phyloP scores from a whole-genome alignment of 2,329 filamentous ascomycete species.

The Fusarium coffeatum region DNA sequence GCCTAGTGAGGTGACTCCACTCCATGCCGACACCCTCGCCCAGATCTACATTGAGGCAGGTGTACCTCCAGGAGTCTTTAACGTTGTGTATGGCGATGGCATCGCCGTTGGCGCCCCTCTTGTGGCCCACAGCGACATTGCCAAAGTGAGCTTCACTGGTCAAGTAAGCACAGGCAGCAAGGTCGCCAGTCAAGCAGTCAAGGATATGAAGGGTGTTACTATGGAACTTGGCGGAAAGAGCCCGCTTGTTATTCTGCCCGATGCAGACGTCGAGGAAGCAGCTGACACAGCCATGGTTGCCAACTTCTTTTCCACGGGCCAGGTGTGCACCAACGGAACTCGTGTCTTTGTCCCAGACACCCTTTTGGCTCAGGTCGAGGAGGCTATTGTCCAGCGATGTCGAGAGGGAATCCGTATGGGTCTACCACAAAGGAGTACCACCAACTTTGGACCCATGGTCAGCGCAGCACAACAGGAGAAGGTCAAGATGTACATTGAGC shows the following conservation, averaged over 20 bases:
- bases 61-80: conserved; percentile 85
- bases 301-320: conserved; percentile 91
- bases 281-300: conserved; percentile 93
- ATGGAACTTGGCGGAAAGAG: conserved; percentile 94
- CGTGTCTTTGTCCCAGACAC: conserved; percentile 81
- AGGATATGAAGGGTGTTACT: conserved; percentile 88
- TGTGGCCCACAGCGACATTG: conserved; percentile 76
- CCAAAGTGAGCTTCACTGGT: conserved; percentile 91
- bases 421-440: conserved; percentile 75
- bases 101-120: conserved; percentile 78
- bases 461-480: conserved; percentile 80
- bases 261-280: conserved; percentile 81
- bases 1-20: conserved; percentile 85
- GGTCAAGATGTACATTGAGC: conserved; percentile 79
- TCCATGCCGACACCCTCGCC: conserved; percentile 82
- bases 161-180: conserved; percentile 86
- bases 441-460: conserved; percentile 88
- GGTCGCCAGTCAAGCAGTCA: conserved; percentile 80
- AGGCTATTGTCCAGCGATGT: conserved; percentile 63
- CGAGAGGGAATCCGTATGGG: conserved; percentile 79
- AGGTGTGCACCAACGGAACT: conserved; percentile 94
- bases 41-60: conserved; percentile 83
- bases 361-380: conserved; percentile 76
- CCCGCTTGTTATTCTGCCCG: conserved; percentile 81
- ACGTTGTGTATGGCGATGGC: conserved; percentile 84